phyloP scores from a whole-genome alignment of 2,329 filamentous ascomycete genomes.

The Calonectria naviculata region DNA sequence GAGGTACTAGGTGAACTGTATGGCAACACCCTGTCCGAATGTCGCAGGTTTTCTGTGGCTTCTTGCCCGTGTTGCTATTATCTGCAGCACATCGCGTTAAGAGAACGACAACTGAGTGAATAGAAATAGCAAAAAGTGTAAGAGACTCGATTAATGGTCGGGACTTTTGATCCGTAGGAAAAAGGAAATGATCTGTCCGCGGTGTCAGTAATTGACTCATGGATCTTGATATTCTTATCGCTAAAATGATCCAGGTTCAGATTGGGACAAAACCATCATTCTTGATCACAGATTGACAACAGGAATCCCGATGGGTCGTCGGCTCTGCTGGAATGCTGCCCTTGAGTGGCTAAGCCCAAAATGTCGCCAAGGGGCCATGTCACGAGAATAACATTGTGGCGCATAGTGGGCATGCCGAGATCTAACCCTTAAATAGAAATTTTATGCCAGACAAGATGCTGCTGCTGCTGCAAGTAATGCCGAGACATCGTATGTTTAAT shows the following conservation, averaged over 20 bases:
- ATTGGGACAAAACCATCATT: not conserved
- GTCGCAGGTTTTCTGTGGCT: not conserved
- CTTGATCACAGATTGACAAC: not conserved
- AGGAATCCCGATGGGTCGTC: slow-evolving; percentile 1
- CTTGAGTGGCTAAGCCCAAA: not conserved
- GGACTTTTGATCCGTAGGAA: not conserved
- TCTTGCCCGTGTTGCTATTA: not conserved
- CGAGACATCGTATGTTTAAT: not conserved
- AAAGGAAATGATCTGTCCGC: not conserved
- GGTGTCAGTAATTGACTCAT: not conserved
- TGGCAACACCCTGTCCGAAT: not conserved
- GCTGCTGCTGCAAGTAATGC: not conserved
- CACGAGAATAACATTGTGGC: not conserved
- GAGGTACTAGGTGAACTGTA: not conserved
- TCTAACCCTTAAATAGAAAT: not conserved
- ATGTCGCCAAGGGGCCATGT: not conserved
- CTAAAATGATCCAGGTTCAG: not conserved
- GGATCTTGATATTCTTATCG: not conserved
- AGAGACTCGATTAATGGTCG: too few species aligned
- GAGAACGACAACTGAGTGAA: not conserved
- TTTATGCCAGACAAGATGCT: not conserved
- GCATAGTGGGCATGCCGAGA: not conserved
- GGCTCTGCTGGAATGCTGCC: not conserved
- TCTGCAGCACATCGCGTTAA: not conserved
- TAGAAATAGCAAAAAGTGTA: not conserved